Base-by-base conservation (phyloP, 1,284 basidiomycete genomes). In the Puccinia coronata region DNA sequence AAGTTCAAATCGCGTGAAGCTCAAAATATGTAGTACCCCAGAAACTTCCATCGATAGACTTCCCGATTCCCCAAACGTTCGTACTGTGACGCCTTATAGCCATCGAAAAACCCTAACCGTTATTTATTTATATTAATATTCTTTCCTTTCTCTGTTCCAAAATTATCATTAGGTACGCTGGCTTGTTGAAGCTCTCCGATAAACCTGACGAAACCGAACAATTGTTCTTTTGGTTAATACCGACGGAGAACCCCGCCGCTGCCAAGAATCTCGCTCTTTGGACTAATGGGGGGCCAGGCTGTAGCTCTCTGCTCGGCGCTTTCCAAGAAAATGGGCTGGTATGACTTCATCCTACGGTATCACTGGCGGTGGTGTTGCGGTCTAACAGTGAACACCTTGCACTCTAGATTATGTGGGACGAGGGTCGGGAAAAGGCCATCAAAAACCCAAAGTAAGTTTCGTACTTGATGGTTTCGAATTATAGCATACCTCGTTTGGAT, bases 181-280 rank as follows among this genome's bases (percentile, higher is more conserved):
- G 92, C 1, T 86, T 93, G 61, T 84, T 93, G 74, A 92, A 92
- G 14, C 92, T 93, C 77, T 92, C 91, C 83, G 85, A 86, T 31
- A 86, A 88, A 31, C 71, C 88, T 3, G 88, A 91, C 63, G 92
- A 92, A 85, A 91, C 90, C 5, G 88, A 91, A 51, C 88, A 93
- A 88, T 88, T 93, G 12, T 94, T 92, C 88, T 94, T 94, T 87
- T 94, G 92, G 93, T 92, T 93, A 86, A 93, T 93, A 87, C 92
- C 92, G 59, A 90, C 92, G 0, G 91, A 91, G 8, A 91, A 91
- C 12, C 87, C 90, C 84, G 91, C 91, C 16, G 92, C 90, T 80
- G 84, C 89, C 18, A 91, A 93, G 83, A 91, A 93, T 84, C 84
- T 93, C 72, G 90, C 84, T 83, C 55, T 83, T 84, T 79, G 65